Conservation (phyloP, 1,284 basidiomycete genomes). For the Ceratobasidium sp. region DNA sequence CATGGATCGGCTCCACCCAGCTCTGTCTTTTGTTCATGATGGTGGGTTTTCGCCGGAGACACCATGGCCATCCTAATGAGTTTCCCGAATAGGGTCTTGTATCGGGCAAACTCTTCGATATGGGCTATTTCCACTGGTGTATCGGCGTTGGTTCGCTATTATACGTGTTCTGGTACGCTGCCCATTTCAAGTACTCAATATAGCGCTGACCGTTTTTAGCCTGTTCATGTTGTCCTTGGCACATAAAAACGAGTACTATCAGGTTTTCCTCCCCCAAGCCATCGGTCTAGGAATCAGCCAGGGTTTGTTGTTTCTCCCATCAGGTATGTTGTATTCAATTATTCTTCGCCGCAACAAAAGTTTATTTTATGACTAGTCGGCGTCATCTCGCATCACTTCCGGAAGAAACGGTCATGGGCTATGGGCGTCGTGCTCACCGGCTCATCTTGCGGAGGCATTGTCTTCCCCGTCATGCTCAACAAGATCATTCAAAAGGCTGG, state of each 20-base stretch:
- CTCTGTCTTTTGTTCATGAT: conserved; percentile 32
- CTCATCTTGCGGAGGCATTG: conserved; percentile 67
- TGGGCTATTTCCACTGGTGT: conserved; percentile 27
- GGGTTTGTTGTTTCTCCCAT: conserved; percentile 59
- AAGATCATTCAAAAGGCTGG: conserved; percentile 65
- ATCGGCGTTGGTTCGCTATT: conserved; percentile 22
- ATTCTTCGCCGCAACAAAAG: not conserved
- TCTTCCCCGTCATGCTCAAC: conserved; percentile 73
- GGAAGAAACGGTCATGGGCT: conserved; percentile 61
- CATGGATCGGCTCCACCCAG: conserved; percentile 36
- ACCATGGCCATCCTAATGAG: not conserved
- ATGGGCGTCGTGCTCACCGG: conserved; percentile 65
- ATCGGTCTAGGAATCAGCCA: conserved; percentile 59
- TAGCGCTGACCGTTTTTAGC: not conserved
- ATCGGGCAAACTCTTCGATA: conserved; percentile 33
- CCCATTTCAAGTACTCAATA: not conserved
- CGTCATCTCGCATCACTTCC: conserved; percentile 66
- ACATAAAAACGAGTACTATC: conserved; percentile 55
- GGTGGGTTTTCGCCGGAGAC: not conserved
- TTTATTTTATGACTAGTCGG: conserved; percentile 59
- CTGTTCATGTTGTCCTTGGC: conserved; percentile 58
- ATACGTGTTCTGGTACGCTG: conserved; percentile 25
- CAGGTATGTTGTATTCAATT: conserved; percentile 6
- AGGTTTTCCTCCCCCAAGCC: conserved; percentile 59
- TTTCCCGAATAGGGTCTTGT: conserved; percentile 9